Base-by-base conservation (phyloP, 2,329 filamentous ascomycete species). In the Colletotrichum incanum region DNA sequence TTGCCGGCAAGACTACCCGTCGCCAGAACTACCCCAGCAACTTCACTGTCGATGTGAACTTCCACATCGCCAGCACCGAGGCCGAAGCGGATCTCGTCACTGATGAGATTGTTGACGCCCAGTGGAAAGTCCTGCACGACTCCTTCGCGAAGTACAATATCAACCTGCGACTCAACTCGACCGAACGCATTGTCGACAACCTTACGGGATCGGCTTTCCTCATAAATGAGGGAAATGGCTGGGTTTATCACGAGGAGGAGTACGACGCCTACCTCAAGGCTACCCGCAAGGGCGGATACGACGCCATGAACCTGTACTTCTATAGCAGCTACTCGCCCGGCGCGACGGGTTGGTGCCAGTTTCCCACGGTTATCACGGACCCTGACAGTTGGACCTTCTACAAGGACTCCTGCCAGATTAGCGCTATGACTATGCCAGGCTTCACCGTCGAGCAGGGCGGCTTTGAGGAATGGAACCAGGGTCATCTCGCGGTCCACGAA, bases 261-360 rank as follows among this genome's bases (percentile, higher is more conserved):
- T 54, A 67, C 50, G 37, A 71, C 28, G 63, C 62, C 5, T 73
- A 70, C 55, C 50, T 73, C 23, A 70, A 34, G 16, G 54, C 43
- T 28, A 54, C 66, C 18, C 83, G 84, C 76, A 80, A 83, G 76
- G 83, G 83, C 65, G 78, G 74, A 52, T 84, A 84, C 75, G 64
- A 77, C 16, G 78, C 82, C 72, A 81, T 87, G 64, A 87, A 87
- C 80, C 62, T 87, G 54, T 87, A 87, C 81, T 85, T 86, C 78
- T 79, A 83, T 61, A 77, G 76, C 39, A 75, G 77, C 45, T 79
- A 86, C 60, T 80, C 78, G 41, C 78, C 78, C 62, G 79, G 83
- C 52, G 71, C 71, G 9, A 80, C 86, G 5, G 84, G 85, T 5
- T 84, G 86, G 78, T 86, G 83, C 80, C 85, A 85, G 79, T 86